Evolutionary conservation across 805 yeast species (phyloP).

Genomic region (Lipomyces yamadae): DNA sequence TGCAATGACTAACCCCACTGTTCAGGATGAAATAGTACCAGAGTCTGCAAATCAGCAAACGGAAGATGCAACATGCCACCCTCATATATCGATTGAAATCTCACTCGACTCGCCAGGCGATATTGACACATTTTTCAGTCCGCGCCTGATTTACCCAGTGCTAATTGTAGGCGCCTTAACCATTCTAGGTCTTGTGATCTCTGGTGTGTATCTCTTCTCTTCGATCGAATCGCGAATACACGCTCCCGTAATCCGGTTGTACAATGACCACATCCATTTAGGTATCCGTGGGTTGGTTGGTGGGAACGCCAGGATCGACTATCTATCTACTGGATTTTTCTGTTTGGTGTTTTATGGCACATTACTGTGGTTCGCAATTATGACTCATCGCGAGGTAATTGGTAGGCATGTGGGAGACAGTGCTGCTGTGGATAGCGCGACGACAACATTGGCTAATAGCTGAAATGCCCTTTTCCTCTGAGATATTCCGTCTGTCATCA

Average conservation of each 20-base stretch:
- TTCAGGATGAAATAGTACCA: neutral
- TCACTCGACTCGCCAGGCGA: neutral
- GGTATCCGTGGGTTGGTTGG: neutral
- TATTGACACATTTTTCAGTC: neutral
- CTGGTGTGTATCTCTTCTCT: slow-evolving; percentile 4
- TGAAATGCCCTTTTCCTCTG: neutral
- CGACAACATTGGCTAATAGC: neutral
- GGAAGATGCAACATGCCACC: neutral
- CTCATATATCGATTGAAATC: neutral
- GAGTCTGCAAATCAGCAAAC: neutral
- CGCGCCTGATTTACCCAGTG: slow-evolving; percentile 14
- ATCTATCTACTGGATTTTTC: neutral
- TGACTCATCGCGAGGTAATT: slow-evolving; percentile 5
- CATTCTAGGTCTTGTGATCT: neutral
- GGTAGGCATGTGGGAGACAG: neutral
- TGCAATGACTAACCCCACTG: neutral
- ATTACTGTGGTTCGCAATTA: slow-evolving; percentile 4
- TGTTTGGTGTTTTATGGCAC: slow-evolving; percentile 17
- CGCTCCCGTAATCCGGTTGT: slow-evolving; percentile 5
- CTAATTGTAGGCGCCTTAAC: slow-evolving; percentile 15
- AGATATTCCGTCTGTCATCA: neutral
- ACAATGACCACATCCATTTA: slow-evolving; percentile 7
- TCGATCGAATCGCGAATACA: slow-evolving; percentile 5
- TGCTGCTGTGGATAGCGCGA: neutral
- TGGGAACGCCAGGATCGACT: neutral